phyloP scores from a whole-genome alignment of 2,329 filamentous ascomycete species.

The Alternaria sp. region DNA sequence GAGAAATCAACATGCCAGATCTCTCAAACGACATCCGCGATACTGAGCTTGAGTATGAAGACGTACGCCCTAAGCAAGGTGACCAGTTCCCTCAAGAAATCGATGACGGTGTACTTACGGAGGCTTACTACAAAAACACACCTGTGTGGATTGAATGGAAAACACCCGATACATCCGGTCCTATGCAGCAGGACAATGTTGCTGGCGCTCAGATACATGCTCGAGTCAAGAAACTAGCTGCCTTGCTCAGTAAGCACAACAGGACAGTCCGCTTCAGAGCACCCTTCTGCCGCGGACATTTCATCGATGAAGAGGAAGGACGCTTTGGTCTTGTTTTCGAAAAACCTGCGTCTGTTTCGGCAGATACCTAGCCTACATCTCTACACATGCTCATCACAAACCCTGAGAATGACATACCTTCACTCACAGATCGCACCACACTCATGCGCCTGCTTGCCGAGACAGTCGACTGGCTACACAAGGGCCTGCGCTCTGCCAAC shows the following conservation, averaged over 20 bases:
- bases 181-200: conserved; percentile 25
- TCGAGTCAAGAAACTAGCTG: conserved; percentile 45
- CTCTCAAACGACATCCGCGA: conserved; percentile 26
- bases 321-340: conserved; percentile 65
- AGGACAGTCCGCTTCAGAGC: conserved; percentile 44
- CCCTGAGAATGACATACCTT: conserved; percentile 50
- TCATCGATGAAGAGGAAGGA: conserved; percentile 45
- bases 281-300: conserved; percentile 49
- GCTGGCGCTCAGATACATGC: conserved; percentile 41
- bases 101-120: conserved; percentile 38
- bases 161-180: conserved; percentile 34
- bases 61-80: conserved; percentile 33
- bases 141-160: conserved; percentile 54
- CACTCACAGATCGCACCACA: conserved; percentile 61
- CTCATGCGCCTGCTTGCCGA: conserved; percentile 63
- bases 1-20: conserved; percentile 33
- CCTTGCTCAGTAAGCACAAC: conserved; percentile 46
- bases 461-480: conserved; percentile 66
- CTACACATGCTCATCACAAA: conserved; percentile 58
- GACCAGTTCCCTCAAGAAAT: conserved; percentile 28
- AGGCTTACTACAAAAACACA: conserved; percentile 39
- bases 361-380: conserved; percentile 57
- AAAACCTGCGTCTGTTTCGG: conserved; percentile 53
- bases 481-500: conserved; percentile 64
- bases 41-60: conserved; percentile 14